Evolutionary conservation across 495 filamentous ascomycete species (phyloP), one percentile per base, ranked within the genome.

Genomic region (Penicillium paradoxum): DNA sequence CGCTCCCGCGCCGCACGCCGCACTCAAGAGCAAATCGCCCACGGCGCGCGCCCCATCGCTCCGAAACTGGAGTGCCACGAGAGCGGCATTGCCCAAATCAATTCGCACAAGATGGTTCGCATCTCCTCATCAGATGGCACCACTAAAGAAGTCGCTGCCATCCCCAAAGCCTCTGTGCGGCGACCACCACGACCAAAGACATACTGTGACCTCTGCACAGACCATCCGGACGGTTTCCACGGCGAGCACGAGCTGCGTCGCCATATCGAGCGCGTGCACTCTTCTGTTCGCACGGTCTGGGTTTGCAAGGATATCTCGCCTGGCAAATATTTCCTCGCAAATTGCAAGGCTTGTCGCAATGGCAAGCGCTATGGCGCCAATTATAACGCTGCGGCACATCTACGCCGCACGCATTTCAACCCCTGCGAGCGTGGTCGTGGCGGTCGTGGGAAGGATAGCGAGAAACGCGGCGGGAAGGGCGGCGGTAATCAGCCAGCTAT

Each of bases 301-400:
- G 77, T 96, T 6, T 91, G 88, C 63, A 72, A 84, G n/a, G 83
- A 88, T 37, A 79, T 84, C 42, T 82, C 80, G 4, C 62, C 74
- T 0, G 76, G 77, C 45, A 73, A 79, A 59, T 78, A 68, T 5
- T 85, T 89, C 55, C 79, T 97, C 6, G 73, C 78, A n/a, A 88
- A 86, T 54, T 98, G 93, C 79, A 96, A 96, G 66, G 82, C 87
- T 34, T 98, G 93, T 55, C 79, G 78, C 9, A 80, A 79, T 27
- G 71, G 77, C 43, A 97, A 96, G 73, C 78, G 75, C 49, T 98
- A 98, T 60, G 87, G 86, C 4, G 89, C 87, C 19, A 95, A 98
- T 68, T 97, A 98, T 65, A 98, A 98, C 58, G 92, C 92, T 1
- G 90, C 91, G 2, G 92, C 91, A 0, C 93, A 97, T 65, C 78